Conservation (phyloP, 345 rosid genomes). For the Lepidium africanum region DNA sequence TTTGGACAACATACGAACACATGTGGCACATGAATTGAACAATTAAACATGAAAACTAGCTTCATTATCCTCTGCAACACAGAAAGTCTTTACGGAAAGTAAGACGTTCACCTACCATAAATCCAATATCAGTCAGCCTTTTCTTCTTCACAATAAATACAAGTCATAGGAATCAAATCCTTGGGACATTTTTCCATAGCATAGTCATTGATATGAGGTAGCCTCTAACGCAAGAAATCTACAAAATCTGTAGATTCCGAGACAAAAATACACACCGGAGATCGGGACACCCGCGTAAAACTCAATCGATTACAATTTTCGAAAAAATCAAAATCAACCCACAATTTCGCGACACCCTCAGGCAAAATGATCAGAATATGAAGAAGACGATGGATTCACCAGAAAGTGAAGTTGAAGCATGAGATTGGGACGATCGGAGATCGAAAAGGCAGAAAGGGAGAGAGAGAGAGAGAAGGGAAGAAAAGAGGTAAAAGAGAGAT, state of each 20-base stretch:
- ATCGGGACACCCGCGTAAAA: not conserved
- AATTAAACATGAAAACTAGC: not conserved
- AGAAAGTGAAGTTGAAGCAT: not conserved
- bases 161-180: not conserved
- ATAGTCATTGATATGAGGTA: not conserved
- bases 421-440: not conserved
- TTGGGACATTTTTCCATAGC: not conserved
- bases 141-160: slow-evolving; percentile 13
- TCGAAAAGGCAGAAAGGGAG: not conserved
- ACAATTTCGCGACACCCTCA: not conserved
- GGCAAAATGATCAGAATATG: not conserved
- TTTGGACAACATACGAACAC: not conserved
- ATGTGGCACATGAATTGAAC: not conserved
- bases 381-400: slow-evolving; percentile 11
- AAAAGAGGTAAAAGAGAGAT: slow-evolving; percentile 10
- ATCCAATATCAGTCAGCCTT: slow-evolving; percentile 5
- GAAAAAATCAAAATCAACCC: not conserved
- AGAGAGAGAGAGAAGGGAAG: not conserved
- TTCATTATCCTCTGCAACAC: not conserved
- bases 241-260: not conserved
- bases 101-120: slow-evolving; percentile 40
- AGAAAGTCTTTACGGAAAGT: not conserved
- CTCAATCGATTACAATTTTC: not conserved
- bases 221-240: slow-evolving; percentile 19
- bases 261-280: not conserved